Base-by-base conservation (phyloP, 805 yeast genomes). In the Candida khao-thaluensis region DNA sequence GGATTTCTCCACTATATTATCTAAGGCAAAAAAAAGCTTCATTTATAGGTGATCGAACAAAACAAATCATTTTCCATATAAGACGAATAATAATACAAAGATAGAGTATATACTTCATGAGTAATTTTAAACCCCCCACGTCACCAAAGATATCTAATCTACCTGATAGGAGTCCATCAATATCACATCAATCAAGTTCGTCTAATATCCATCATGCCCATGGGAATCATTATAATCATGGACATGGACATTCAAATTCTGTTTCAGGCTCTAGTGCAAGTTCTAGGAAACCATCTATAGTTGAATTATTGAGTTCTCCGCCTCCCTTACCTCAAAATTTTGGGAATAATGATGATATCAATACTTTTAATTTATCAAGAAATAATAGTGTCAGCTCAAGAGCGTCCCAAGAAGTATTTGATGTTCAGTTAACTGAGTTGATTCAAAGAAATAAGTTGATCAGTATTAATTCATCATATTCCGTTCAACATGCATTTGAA, bases 401-500 rank as follows among this genome's bases (percentile, higher is more conserved):
- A 30, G 29, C 38, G 5, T 37, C 42, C 6, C 14, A 37, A n/a
- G 87, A 84, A 49, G 87, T 96, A 95, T 77, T 77, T 52, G 84
- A 82, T 45, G 76, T 86, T 16, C 76, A 74, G 28, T 69, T 93
- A 45, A 60, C 74, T 10, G 93, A 86, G 49, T 71, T 93, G 50
- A 82, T 89, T 28, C 95, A 87, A 60, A 71, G 76, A 30, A 89
- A 84, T 48, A 83, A 85, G 57, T 72, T 93, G 50, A 76, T 90
- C 35, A 72, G 80, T 29, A 81, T 89, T 47, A 76, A 76, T 45
- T 78, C 82, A 2, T 63, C 77, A 5, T 68, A 78, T 24, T 79
- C 95, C 3, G 95, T 91, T 16, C 96, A 91, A 59, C 74, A 79
- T 40, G 96, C 98, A 2, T 93, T 86, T 65, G 88, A 89, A 52